Conservation (phyloP, 371 early-diverging fungal species). For the Mortierella sp. region DNA sequence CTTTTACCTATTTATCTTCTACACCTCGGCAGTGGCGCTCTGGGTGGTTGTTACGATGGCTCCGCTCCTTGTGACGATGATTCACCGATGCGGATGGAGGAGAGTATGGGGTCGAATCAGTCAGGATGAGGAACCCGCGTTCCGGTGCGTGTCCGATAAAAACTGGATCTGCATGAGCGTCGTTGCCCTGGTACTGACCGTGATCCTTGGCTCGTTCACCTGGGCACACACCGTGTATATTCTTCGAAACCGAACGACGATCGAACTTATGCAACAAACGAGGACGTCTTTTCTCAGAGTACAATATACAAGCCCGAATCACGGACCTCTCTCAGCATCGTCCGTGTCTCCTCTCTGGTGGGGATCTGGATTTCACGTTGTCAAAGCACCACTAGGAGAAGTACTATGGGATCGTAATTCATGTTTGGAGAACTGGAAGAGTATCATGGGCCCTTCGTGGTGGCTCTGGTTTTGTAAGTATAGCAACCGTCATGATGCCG, state of each 20-base stretch:
- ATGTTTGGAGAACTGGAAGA: constrained; percentile 52
- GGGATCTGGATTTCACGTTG: constrained; percentile 32
- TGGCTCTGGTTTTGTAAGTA: constrained; percentile 59
- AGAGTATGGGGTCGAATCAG: not conserved
- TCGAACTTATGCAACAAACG: constrained; percentile 43
- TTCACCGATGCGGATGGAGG: constrained; percentile 17
- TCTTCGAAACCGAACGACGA: constrained; percentile 51
- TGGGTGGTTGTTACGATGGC: constrained; percentile 63
- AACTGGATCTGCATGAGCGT: constrained; percentile 32
- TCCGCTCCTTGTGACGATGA: constrained; percentile 31
- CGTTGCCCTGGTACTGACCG: constrained; percentile 36
- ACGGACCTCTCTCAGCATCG: constrained; percentile 10
- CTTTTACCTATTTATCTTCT: constrained; percentile 81
- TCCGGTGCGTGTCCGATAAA: constrained; percentile 12
- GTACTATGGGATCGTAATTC: constrained; percentile 55
- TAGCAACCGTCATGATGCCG: too few relatives aligned
- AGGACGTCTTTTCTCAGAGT: constrained; percentile 39
- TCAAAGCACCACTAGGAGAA: constrained; percentile 37
- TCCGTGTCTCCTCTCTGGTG: constrained; percentile 1
- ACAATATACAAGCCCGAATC: constrained; percentile 23
- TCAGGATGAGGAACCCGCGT: not conserved
- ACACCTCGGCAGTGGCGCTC: constrained; percentile 64
- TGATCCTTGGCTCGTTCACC: constrained; percentile 50
- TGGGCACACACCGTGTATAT: constrained; percentile 43
- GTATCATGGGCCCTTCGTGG: constrained; percentile 56